phyloP scores from a whole-genome alignment of 1,284 basidiomycete genomes.

The Singerocomus inundabilis region DNA sequence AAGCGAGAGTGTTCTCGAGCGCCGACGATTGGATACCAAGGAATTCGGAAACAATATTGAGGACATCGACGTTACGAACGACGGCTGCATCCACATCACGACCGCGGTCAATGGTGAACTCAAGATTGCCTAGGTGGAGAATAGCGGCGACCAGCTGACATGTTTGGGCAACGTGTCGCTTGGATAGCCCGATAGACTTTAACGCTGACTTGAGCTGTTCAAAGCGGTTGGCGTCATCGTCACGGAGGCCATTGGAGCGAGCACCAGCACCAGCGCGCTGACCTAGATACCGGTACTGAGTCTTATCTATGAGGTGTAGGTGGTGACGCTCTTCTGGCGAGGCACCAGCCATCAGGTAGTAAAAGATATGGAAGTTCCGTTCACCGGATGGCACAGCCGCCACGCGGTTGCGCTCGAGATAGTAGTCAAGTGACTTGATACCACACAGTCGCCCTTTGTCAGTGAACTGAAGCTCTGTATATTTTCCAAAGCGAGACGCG shows the following conservation, averaged over 20 bases:
- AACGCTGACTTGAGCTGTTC: constrained; percentile 92
- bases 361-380: constrained; percentile 96
- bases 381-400: constrained; percentile 80
- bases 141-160: constrained; percentile 95
- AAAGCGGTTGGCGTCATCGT: constrained; percentile 81
- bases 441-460: constrained; percentile 88
- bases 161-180: constrained; percentile 90
- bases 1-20: constrained; percentile 84
- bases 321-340: constrained; percentile 84
- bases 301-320: constrained; percentile 78
- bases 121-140: constrained; percentile 93
- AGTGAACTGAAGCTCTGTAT: constrained; percentile 92
- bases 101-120: constrained; percentile 82
- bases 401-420: constrained; percentile 87
- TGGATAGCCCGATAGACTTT: constrained; percentile 90
- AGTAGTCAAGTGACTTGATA: constrained; percentile 96
- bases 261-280: constrained; percentile 47
- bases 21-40: constrained; percentile 77
- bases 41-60: constrained; percentile 86
- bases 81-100: constrained; percentile 88
- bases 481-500: constrained; percentile 89
- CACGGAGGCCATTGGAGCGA: constrained; percentile 47
- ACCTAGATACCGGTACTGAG: constrained; percentile 82
- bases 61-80: constrained; percentile 77
- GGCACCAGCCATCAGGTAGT: constrained; percentile 91